phyloP scores from a whole-genome alignment of 345 rosid genomes.

The Salix viminalis region DNA sequence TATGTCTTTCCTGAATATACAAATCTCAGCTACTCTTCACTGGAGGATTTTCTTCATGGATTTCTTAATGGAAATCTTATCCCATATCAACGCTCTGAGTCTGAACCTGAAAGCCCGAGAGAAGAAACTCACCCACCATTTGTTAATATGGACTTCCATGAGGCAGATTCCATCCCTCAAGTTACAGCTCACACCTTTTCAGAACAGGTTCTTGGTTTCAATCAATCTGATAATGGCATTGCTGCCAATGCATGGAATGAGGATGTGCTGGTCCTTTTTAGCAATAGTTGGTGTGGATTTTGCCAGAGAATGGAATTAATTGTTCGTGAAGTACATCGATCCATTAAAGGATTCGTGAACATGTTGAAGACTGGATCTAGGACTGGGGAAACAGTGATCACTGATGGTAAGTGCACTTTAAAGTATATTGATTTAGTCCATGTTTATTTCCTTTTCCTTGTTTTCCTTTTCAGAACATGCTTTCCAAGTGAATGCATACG shows the following conservation, averaged over 20 bases:
- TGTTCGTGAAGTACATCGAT: constrained; percentile 73
- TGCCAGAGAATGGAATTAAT: constrained; percentile 92
- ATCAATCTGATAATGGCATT: constrained; percentile 40
- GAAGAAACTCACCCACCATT: constrained; percentile 66
- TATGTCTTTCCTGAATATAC: constrained; percentile 44
- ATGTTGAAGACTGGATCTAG: constrained; percentile 37
- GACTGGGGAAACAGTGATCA: constrained; percentile 27
- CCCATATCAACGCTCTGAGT: constrained; percentile 58
- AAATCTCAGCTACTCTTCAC: constrained; percentile 40
- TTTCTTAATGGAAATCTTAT: constrained; percentile 60
- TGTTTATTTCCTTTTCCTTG: background rate
- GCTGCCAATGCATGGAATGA: constrained; percentile 40
- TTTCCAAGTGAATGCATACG: constrained; percentile 12
- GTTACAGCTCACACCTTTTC: constrained; percentile 52
- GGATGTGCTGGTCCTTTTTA: constrained; percentile 88
- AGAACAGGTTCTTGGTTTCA: constrained; percentile 52
- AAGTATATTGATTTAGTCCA: constrained; percentile 7
- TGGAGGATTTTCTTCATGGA: constrained; percentile 48
- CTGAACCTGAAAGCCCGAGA: constrained; percentile 36
- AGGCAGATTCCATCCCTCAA: constrained; percentile 67
- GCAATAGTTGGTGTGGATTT: constrained; percentile 85
- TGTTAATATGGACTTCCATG: constrained; percentile 76
- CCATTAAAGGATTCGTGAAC: constrained; percentile 48
- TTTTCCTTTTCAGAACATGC: background rate
- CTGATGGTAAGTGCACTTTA: constrained; percentile 40